Conservation (phyloP, 106 monocot species). For the Platanthera guangdongensis region DNA sequence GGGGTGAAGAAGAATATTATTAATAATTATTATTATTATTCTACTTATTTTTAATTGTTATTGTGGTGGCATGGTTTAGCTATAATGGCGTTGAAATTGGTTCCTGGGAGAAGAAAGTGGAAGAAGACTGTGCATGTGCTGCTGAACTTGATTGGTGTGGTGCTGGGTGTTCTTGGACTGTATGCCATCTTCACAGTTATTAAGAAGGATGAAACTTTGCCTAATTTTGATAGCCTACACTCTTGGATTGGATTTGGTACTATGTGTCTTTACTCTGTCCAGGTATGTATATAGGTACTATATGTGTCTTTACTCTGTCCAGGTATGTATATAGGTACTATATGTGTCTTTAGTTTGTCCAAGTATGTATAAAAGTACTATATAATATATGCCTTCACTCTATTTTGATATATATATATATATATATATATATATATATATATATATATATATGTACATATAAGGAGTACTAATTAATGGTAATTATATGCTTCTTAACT, state of each 20-base stretch:
- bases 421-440: too few species aligned
- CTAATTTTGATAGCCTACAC: not conserved
- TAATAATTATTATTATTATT: not conserved
- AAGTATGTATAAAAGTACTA: too few species aligned
- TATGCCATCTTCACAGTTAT: constrained; percentile 1
- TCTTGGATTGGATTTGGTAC: not conserved
- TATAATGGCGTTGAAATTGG: not conserved
- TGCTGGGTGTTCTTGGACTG: not conserved
- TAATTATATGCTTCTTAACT: too few species aligned
- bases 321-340: too few species aligned
- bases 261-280: not conserved
- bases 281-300: not conserved
- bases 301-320: too few species aligned
- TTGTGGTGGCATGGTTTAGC: not conserved
- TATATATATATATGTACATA: too few species aligned
- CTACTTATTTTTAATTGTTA: not conserved
- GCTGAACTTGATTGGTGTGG: not conserved
- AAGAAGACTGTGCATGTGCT: not conserved
- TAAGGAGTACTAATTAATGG: too few species aligned
- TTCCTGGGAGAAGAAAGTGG: constrained; percentile 2
- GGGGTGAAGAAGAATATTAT: too few species aligned
- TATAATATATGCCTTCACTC: too few species aligned
- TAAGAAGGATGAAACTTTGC: not conserved
- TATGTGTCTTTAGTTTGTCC: too few species aligned
- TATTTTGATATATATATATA: too few species aligned